Evolutionary conservation across 1,139 yeast genomes (phyloP).

Genomic region (Lodderomyces jiufengensis): DNA sequence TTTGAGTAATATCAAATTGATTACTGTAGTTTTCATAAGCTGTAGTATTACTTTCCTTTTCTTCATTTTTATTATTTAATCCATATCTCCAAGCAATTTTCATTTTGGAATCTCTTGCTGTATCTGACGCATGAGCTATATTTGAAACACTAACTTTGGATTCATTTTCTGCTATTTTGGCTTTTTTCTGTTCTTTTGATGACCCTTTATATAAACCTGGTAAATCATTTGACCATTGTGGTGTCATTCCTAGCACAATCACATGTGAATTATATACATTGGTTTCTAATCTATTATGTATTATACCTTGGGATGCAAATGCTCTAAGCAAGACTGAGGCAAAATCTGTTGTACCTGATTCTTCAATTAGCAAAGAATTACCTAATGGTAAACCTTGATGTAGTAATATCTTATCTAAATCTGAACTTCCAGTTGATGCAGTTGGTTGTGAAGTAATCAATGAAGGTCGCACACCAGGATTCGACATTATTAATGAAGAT

Average conservation of each 20-base stretch:
- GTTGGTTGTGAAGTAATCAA: conserved; percentile 70
- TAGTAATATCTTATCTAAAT: conserved; percentile 67
- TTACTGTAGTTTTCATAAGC: conserved; percentile 53
- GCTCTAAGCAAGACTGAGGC: conserved; percentile 67
- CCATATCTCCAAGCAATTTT: conserved; percentile 91
- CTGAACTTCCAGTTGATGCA: conserved; percentile 72
- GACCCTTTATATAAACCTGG: conserved; percentile 81
- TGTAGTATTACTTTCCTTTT: conserved; percentile 9
- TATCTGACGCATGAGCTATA: conserved; percentile 29
- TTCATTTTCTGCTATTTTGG: conserved; percentile 54
- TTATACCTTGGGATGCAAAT: conserved; percentile 76
- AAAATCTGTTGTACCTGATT: conserved; percentile 87
- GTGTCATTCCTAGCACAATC: conserved; percentile 61
- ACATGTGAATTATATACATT: conserved; percentile 47
- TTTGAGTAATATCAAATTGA: conserved; percentile 75
- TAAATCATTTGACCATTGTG: conserved; percentile 64
- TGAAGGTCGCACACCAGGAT: conserved; percentile 73
- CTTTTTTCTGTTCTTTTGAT: conserved; percentile 61
- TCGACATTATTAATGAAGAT: conserved; percentile 20
- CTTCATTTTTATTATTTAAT: conserved; percentile 39
- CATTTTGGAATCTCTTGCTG: conserved; percentile 44
- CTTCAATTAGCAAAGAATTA: conserved; percentile 66
- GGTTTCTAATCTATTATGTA: conserved; percentile 54
- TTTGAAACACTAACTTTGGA: conserved; percentile 67
- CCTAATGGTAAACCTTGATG: conserved; percentile 91